Conservation (phyloP, 192 early-diverging fungal species). For the Backusella westeae region DNA sequence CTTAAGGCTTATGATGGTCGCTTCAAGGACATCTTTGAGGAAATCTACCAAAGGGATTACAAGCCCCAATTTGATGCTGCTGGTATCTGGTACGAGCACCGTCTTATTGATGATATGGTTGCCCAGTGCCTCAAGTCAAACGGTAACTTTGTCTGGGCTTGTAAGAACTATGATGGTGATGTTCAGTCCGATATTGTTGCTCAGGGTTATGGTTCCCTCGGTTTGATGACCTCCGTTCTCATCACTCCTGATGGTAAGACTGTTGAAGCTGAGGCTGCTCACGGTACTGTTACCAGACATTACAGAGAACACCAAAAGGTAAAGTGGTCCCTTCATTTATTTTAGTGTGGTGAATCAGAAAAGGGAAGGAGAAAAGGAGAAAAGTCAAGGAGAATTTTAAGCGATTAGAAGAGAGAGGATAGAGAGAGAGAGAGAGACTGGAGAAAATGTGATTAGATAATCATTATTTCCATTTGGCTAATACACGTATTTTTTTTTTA, state of each 20-base stretch:
- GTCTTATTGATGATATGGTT: slow-evolving; percentile 98
- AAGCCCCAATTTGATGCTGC: slow-evolving; percentile 73
- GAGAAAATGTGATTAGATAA: neutral
- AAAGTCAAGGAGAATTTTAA: neutral
- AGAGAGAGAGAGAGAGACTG: neutral
- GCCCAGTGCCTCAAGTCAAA: slow-evolving; percentile 94
- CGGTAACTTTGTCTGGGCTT: slow-evolving; percentile 92
- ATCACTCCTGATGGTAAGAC: slow-evolving; percentile 90
- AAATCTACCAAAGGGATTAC: slow-evolving; percentile 85
- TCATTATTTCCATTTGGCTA: neutral
- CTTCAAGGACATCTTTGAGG: slow-evolving; percentile 97
- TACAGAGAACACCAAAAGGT: slow-evolving; percentile 93
- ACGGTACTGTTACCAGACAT: slow-evolving; percentile 95
- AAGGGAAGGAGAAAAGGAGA: neutral
- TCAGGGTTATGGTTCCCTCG: slow-evolving; percentile 93
- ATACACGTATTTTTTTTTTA: neutral
- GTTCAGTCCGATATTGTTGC: slow-evolving; percentile 95
- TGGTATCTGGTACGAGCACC: slow-evolving; percentile 97
- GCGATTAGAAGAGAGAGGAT: neutral
- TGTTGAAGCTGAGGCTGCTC: slow-evolving; percentile 93
- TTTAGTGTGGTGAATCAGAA: neutral
- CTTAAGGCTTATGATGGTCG: slow-evolving; percentile 94
- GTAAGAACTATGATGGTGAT: slow-evolving; percentile 96
- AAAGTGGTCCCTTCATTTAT: neutral
- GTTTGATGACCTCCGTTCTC: slow-evolving; percentile 95